These are phyloP conservation scores for Bruguiera gymnorhiza DNA, from an alignment of 345 rosid genomes.

Conservation along the genomic window DNA sequence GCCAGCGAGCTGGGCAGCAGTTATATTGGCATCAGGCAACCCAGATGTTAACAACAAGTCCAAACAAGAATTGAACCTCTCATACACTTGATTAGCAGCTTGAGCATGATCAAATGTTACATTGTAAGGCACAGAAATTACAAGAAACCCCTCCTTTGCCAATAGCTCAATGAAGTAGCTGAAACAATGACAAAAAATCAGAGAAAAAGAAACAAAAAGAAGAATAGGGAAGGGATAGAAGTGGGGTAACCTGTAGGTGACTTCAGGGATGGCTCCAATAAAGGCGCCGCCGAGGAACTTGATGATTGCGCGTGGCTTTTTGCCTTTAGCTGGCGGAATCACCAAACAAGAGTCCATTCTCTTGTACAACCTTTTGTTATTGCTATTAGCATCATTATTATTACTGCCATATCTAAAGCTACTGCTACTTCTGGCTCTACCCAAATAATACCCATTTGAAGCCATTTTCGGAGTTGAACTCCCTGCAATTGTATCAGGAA, in stretches of 20 bases:
- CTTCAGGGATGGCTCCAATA: constrained; percentile 88
- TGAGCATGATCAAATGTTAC: constrained; percentile 90
- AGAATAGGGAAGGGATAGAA: not conserved
- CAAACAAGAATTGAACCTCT: constrained; percentile 72
- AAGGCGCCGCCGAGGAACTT: constrained; percentile 89
- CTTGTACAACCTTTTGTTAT: constrained; percentile 33
- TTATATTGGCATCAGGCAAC: constrained; percentile 48
- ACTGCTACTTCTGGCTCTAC: constrained; percentile 3
- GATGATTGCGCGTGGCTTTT: constrained; percentile 65
- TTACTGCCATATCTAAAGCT: constrained; percentile 12
- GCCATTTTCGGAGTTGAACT: constrained; percentile 15
- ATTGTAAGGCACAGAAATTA: constrained; percentile 77
- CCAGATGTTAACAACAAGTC: constrained; percentile 56
- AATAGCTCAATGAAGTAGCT: constrained; percentile 75
- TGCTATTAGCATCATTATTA: constrained; percentile 1
- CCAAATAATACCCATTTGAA: constrained; percentile 36
- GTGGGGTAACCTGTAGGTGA: constrained; percentile 61
- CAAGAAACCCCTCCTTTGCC: constrained; percentile 81
- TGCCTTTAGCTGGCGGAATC: constrained; percentile 50
- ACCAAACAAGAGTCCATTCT: constrained; percentile 63
- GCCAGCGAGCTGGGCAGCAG: constrained; percentile 48
- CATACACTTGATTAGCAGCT: constrained; percentile 66
- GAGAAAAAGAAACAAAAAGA: not conserved
- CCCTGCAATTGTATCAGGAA: not conserved
- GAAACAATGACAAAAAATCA: not conserved